These are phyloP conservation scores for Pythium chondricola DNA, from an alignment of 352 stramenopile species.

Conservation along the genomic window DNA sequence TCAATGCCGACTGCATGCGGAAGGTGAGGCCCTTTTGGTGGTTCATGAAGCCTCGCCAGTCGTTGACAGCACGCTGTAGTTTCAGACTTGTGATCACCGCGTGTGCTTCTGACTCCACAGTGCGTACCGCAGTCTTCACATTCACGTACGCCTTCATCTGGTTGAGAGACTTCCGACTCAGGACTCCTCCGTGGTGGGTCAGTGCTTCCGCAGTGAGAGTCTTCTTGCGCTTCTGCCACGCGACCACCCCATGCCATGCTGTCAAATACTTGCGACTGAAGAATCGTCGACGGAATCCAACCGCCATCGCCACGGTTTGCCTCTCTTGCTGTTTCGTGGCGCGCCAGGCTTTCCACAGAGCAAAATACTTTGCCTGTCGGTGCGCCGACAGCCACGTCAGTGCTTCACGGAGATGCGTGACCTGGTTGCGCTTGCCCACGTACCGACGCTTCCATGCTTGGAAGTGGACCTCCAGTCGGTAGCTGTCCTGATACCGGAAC, in stretches of 20 bases:
- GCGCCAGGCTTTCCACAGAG: conserved; percentile 29
- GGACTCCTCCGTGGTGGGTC: background rate
- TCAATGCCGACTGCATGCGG: too few relatives aligned
- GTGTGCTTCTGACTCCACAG: background rate
- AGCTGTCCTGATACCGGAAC: conserved; percentile 28
- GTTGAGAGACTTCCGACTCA: background rate
- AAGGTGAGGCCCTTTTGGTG: too few relatives aligned
- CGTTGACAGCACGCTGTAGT: background rate
- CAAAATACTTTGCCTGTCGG: conserved; percentile 23
- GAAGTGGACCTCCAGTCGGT: conserved; percentile 35
- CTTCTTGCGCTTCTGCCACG: conserved; percentile 20
- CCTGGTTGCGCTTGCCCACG: conserved; percentile 18
- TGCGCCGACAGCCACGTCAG: conserved; percentile 26
- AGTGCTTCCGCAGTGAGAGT: background rate
- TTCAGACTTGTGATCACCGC: background rate
- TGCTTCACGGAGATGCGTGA: conserved; percentile 19
- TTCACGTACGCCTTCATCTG: background rate
- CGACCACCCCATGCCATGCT: conserved; percentile 20
- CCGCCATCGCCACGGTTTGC: conserved; percentile 24
- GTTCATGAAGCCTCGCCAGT: background rate
- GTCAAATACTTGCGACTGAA: conserved; percentile 28
- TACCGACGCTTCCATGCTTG: conserved; percentile 34
- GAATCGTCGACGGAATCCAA: conserved; percentile 31
- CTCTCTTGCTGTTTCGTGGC: conserved; percentile 12
- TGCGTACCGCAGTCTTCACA: background rate